A percentile compares a stretch with the other conserved stretches of the same genome.
These are phyloP conservation scores for Phytophthora chlamydospora DNA, from an alignment of 352 stramenopile genomes.

Conservation along the genomic window DNA sequence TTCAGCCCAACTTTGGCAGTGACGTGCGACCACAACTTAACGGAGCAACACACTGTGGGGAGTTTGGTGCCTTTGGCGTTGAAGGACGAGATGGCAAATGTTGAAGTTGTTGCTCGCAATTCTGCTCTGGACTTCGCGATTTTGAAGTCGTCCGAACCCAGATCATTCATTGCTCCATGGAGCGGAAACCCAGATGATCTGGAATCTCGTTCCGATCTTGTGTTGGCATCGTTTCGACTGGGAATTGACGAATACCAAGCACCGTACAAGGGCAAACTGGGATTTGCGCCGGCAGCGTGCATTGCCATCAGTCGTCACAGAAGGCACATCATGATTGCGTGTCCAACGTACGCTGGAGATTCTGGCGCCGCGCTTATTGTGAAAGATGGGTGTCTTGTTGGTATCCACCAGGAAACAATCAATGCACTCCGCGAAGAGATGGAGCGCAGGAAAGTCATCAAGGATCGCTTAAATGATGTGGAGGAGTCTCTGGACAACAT, in stretches of 20 bases:
- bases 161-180: constrained; percentile 10
- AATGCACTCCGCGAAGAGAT: constrained; percentile 25
- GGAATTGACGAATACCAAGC: constrained; percentile 33
- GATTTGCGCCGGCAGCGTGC: constrained; percentile 7
- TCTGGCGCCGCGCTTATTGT: constrained; percentile 16
- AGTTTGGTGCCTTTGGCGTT: constrained; percentile 25
- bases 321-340: constrained; percentile 5
- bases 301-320: background rate
- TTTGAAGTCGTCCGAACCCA: constrained; percentile 7
- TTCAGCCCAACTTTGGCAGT: constrained; percentile 10
- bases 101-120: constrained; percentile 18
- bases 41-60: constrained; percentile 25
- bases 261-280: constrained; percentile 5
- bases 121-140: constrained; percentile 10
- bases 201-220: constrained; percentile 18
- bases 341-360: constrained; percentile 9
- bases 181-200: constrained; percentile 7
- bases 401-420: constrained; percentile 36
- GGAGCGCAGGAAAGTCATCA: constrained; percentile 10
- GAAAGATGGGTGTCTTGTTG: constrained; percentile 34
- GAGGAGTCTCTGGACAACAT: constrained; percentile 17
- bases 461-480: constrained; percentile 16
- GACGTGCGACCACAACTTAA: constrained; percentile 16
- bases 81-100: constrained; percentile 24
- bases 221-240: constrained; percentile 30